A percentile compares a stretch with the other conserved stretches of the same genome.
These are phyloP conservation scores for Phytophthora sp. DNA, from an alignment of 352 stramenopile genomes.

Conservation along the genomic window DNA sequence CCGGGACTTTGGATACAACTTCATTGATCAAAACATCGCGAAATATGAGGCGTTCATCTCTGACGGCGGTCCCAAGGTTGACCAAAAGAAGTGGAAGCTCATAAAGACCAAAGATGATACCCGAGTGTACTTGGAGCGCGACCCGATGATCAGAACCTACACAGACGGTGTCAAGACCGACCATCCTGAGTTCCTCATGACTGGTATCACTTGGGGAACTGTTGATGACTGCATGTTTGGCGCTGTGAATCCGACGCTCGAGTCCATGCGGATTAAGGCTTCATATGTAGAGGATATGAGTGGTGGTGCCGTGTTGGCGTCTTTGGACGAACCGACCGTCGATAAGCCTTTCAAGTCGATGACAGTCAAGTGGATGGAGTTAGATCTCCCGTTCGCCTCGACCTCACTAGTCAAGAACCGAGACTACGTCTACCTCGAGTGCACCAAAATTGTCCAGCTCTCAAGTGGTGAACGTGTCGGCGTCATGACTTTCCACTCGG, in stretches of 20 bases:
- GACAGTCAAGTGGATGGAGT: conserved; percentile 44
- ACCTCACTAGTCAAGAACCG: conserved; percentile 40
- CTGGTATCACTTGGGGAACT: conserved; percentile 39
- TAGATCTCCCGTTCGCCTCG: conserved; percentile 35
- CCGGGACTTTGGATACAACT: conserved; percentile 31
- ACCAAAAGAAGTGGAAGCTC: conserved; percentile 42
- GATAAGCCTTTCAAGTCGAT: conserved; percentile 54
- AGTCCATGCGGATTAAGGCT: conserved; percentile 45
- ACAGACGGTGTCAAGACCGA: conserved; percentile 1
- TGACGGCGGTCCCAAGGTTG: conserved; percentile 18
- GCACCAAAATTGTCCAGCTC: conserved; percentile 38
- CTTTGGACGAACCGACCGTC: conserved; percentile 39
- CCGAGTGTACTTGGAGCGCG: conserved; percentile 33
- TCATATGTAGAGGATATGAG: conserved; percentile 54
- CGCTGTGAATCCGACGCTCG: conserved; percentile 36
- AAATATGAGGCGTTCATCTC: conserved; percentile 50
- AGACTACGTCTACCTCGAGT: conserved; percentile 56
- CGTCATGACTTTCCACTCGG: conserved; percentile 58
- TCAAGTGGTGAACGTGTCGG: conserved; percentile 44
- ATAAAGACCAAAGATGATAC: conserved; percentile 38
- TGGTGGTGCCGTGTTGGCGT: conserved; percentile 46
- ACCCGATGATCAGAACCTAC: conserved; percentile 12
- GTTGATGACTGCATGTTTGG: conserved; percentile 56
- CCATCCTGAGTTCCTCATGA: conserved; percentile 31
- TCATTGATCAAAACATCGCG: conserved; percentile 33